Conservation (phyloP, 2,329 filamentous ascomycete genomes). For the Xylariomycetidae sp. region DNA sequence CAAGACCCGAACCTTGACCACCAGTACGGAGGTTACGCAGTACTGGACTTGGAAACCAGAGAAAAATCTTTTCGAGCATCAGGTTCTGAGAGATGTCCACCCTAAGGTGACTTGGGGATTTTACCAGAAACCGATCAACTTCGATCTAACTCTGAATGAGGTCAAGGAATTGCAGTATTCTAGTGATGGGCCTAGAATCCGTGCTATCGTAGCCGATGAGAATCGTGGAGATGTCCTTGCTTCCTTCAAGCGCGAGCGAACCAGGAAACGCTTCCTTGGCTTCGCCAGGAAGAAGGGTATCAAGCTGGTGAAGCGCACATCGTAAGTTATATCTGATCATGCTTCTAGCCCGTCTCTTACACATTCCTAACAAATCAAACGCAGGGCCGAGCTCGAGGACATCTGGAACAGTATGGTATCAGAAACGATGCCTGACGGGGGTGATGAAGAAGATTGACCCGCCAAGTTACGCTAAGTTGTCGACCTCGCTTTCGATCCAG, state of each 20-base stretch:
- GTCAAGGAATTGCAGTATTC: slow-evolving; percentile 43
- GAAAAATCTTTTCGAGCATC: slow-evolving; percentile 45
- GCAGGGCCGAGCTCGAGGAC: slow-evolving; percentile 20
- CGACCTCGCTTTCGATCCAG: background rate
- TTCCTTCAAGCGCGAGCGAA: slow-evolving; percentile 47
- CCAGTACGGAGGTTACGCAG: slow-evolving; percentile 44
- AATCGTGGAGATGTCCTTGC: slow-evolving; percentile 44
- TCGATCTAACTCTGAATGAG: slow-evolving; percentile 43
- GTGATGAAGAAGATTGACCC: no score
- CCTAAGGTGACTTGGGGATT: slow-evolving; percentile 42
- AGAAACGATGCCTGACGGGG: slow-evolving; percentile 19
- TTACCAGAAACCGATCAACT: slow-evolving; percentile 47
- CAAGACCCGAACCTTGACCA: slow-evolving; percentile 43
- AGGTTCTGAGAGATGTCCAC: slow-evolving; percentile 42
- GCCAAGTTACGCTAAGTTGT: slow-evolving; percentile 5
- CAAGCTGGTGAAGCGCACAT: slow-evolving; percentile 31
- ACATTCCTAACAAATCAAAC: slow-evolving; percentile 1
- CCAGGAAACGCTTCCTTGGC: slow-evolving; percentile 46
- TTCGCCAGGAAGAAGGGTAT: slow-evolving; percentile 43
- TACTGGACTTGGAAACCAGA: slow-evolving; percentile 49
- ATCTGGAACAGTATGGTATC: slow-evolving; percentile 24
- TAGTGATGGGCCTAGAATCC: slow-evolving; percentile 35
- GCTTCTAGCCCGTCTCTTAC: background rate
- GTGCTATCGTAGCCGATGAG: slow-evolving; percentile 34
- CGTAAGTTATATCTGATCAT: slow-evolving; percentile 33